phyloP scores from a whole-genome alignment of 345 rosid genomes.

The Toxicodendron radicans region DNA sequence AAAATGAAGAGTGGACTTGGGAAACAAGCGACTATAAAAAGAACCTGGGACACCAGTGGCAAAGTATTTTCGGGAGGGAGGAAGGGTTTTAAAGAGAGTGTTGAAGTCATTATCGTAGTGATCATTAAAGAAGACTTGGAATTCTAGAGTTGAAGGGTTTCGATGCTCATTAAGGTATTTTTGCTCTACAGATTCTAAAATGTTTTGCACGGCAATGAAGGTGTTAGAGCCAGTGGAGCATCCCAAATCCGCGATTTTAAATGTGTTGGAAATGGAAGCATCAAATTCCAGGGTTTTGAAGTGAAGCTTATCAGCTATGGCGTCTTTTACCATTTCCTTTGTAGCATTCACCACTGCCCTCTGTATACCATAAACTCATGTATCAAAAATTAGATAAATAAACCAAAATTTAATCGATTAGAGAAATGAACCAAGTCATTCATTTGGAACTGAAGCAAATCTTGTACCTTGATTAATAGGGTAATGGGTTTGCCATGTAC shows the following conservation, averaged over 20 bases:
- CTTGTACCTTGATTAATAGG: too few species aligned
- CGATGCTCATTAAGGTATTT: constrained; percentile 22
- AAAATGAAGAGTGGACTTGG: constrained; percentile 11
- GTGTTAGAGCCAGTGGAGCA: constrained; percentile 68
- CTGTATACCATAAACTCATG: too few species aligned
- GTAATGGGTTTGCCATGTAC: too few species aligned
- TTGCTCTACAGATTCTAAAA: constrained; percentile 39
- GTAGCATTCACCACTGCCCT: constrained; percentile 18
- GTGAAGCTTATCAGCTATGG: constrained; percentile 42
- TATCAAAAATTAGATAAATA: too few species aligned
- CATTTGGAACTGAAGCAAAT: too few species aligned
- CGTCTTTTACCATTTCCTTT: constrained; percentile 34
- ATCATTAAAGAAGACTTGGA: constrained; percentile 42
- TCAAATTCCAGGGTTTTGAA: constrained; percentile 11
- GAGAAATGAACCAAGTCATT: too few species aligned
- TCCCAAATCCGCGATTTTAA: constrained; percentile 56
- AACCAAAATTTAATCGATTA: too few species aligned
- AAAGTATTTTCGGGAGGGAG: constrained; percentile 10
- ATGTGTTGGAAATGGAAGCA: constrained; percentile 18
- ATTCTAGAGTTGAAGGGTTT: constrained; percentile 12
- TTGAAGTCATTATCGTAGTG: constrained; percentile 46
- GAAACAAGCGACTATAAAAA: constrained; percentile 16
- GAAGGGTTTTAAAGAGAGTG: constrained; percentile 40
- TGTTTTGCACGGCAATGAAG: constrained; percentile 39
- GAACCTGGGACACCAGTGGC: constrained; percentile 10